These are phyloP conservation scores for Pelagomonas calceolata DNA, from an alignment of 108 stramenopile species.

Conservation along the genomic window DNA sequence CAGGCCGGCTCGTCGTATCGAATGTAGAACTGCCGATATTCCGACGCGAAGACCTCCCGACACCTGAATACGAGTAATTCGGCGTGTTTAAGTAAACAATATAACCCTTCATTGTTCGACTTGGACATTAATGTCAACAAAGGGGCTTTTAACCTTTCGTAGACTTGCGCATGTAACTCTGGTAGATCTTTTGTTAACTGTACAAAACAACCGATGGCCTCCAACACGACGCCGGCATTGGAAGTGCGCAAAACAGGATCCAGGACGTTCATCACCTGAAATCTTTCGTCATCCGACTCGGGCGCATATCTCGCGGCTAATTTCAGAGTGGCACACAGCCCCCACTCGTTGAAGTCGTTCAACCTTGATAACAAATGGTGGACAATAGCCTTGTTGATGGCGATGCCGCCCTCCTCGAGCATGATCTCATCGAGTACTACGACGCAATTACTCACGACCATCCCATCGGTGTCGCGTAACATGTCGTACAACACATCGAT, in stretches of 20 bases:
- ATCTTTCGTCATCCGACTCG: constrained; percentile 71
- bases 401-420: constrained; percentile 87
- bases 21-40: constrained; percentile 92
- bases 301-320: constrained; percentile 84
- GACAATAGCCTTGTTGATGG: constrained; percentile 81
- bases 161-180: constrained; percentile 72
- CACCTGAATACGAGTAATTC: constrained; percentile 74
- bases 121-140: constrained; percentile 81
- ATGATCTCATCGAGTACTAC: constrained; percentile 90
- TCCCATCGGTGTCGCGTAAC: constrained; percentile 86
- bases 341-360: constrained; percentile 95
- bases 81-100: constrained; percentile 81
- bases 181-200: constrained; percentile 50
- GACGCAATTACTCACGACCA: constrained; percentile 88
- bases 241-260: constrained; percentile 89
- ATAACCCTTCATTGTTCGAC: constrained; percentile 41
- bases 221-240: constrained; percentile 85
- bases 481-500: constrained; percentile 90
- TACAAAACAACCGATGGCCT: constrained; percentile 85
- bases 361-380: constrained; percentile 88
- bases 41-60: constrained; percentile 88
- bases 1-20: constrained; percentile 87
- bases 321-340: constrained; percentile 78
- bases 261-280: constrained; percentile 96
- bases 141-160: constrained; percentile 78